Base-by-base conservation (phyloP, 352 stramenopile species). In the Phytopythium cucurbitacearum region DNA sequence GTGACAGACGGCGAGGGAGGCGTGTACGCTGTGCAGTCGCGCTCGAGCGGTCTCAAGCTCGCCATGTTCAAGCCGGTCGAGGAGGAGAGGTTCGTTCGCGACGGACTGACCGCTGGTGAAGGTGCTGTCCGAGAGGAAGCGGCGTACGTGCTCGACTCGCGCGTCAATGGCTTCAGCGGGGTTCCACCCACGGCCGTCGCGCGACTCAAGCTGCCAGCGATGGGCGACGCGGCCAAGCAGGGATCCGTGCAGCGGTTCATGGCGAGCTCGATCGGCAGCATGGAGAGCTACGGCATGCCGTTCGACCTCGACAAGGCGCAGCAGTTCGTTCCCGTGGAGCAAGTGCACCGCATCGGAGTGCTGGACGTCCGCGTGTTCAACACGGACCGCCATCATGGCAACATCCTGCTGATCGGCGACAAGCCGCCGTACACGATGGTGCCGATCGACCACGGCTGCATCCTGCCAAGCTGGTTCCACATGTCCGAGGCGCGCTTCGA, bases 341-440 rank as follows among this genome's bases (percentile, higher is more conserved):
- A 96, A 43, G 79, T 96, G 15, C 86, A 95, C 34, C 75, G 75
- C 46, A 94, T 96, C 42, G 87, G 72, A 0, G 45, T 96, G 15
- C 58, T 96, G 11, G 86, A 96, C 35, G 56, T 94, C 11, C 78
- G 87, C 3, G 65, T 95, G 34, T 92, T 93, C 64, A 96, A 96
- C 53, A 91, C 78, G 13, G 86, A 96, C 54, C 80, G 87, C 8
- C 85, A 96, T 47, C 71, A 81, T 6, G 86, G 86, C 39, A 93
- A 89, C 46, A 90, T 91, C 15, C 54, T 90, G 43, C 69, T 91
- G 10, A 89, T 89, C 15, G 79, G 78, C 5, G 82, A 91, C 28
- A 85, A 77, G 54, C 73, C 85, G 35, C 80, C 76, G 48, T 91
- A 84, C 62, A 89, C 76, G 0, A 93, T 91, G 79, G 72, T 80